Percentiles rank a stretch among this genome's conserved stretches.
phyloP scores from a whole-genome alignment of 2,329 filamentous ascomycete genomes.

The Pyrenophora graminea region DNA sequence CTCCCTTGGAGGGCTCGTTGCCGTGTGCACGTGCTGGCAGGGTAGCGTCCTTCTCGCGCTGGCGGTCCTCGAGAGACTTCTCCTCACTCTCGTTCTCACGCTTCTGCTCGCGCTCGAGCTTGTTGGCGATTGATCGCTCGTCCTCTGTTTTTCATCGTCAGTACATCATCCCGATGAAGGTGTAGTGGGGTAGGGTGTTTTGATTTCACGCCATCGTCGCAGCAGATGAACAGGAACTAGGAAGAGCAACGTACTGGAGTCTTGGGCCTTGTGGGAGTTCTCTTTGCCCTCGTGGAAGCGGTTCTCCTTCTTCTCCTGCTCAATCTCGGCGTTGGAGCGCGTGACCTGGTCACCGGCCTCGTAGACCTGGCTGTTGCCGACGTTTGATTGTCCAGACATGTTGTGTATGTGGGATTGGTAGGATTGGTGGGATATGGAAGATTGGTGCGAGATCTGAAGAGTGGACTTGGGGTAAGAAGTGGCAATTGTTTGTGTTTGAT shows the following conservation, averaged over 20 bases:
- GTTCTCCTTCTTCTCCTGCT: constrained; percentile 58
- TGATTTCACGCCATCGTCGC: background rate
- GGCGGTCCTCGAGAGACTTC: constrained; percentile 40
- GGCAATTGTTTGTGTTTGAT: background rate
- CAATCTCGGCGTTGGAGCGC: constrained; percentile 57
- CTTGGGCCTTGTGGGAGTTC: constrained; percentile 68
- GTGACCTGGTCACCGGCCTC: constrained; percentile 78
- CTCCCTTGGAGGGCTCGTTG: constrained; percentile 73
- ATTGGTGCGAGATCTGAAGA: background rate
- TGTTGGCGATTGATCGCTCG: constrained; percentile 72
- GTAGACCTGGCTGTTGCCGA: constrained; percentile 69
- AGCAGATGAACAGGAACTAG: background rate
- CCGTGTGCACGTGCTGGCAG: constrained; percentile 65
- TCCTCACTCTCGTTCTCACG: constrained; percentile 49
- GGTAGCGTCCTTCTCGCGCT: constrained; percentile 64
- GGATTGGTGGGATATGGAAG: background rate
- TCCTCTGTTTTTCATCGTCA: constrained; percentile 60
- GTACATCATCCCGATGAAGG: background rate
- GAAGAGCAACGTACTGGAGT: constrained; percentile 65
- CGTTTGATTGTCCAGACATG: constrained; percentile 64
- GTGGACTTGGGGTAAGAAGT: background rate
- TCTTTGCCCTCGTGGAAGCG: constrained; percentile 74
- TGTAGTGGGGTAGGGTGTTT: background rate
- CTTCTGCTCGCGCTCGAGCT: constrained; percentile 66
- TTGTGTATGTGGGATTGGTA: constrained; percentile 23